Evolutionary conservation across 768 basidiomycete genomes (phyloP), one percentile per base, ranked within the genome.

Genomic region (Agrocybe pediades): DNA sequence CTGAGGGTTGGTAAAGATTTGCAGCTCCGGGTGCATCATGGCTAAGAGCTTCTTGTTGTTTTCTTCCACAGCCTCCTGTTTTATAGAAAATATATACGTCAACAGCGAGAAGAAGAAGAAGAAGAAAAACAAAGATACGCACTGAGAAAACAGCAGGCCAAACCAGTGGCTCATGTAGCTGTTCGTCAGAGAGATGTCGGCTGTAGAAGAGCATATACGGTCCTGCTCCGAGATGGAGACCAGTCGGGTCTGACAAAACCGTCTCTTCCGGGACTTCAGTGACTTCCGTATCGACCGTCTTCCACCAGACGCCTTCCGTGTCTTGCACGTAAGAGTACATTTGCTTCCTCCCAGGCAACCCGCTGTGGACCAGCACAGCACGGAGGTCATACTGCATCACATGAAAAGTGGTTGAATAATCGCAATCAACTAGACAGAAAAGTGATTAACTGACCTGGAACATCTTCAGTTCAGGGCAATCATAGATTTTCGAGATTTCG

Each of bases 321-420:
- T 85, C 80, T 54, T 85, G 81, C 11, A 90, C 83, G 57, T 92
- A 94, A 6, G 88, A 87, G 65, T 91, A 90, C 8, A 90, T 71
- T 60, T 91, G 87, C 51, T 81, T 89, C 42, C 92, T 75, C 8
- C 91, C 91, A 39, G 84, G 86, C 26, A 90, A 69, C 4, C 91
- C 91, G 9, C 88, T 89, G 59, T 92, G 88, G 42, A 90, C 74
- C 33, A 92, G 75, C 4, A 92, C 90, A 7, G 81, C 86, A 2
- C 89, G 86, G 20, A 94, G 80, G 57, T 92, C 89, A 62, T 92
- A 94, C 90, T 92, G 39, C 9, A 41, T n/a, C n/a, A n/a, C n/a
- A n/a, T n/a, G 2, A 49, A 19, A 43, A 21, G 30, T 11, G 36
- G 15, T 29, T 48, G 9, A 26, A 46, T 46, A 6, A 19, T 20